These are phyloP conservation scores for Strobilomyces echinocephalus DNA, from an alignment of 768 basidiomycete genomes.

Conservation along the genomic window DNA sequence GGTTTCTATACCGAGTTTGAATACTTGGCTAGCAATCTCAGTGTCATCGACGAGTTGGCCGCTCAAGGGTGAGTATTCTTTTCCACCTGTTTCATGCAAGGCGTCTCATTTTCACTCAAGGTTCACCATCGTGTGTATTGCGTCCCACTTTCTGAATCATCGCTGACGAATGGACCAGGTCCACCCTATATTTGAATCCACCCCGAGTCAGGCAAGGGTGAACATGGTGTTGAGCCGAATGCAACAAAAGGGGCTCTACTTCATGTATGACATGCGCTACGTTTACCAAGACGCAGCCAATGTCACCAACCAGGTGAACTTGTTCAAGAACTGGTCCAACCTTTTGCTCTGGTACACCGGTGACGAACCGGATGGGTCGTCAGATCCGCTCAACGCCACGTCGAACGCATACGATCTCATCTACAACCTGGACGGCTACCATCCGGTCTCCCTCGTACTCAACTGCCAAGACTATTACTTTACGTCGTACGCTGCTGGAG, in stretches of 20 bases:
- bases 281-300: conserved; percentile 57
- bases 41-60: conserved; percentile 30
- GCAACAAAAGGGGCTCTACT: conserved; percentile 57
- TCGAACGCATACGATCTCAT: conserved; percentile 51
- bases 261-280: conserved; percentile 82
- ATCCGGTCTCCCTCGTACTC: conserved; percentile 59
- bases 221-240: conserved; percentile 56
- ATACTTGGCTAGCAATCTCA: conserved; percentile 14
- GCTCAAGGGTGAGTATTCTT: conserved; percentile 22
- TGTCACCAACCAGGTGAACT: conserved; percentile 62
- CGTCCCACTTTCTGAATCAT: background rate
- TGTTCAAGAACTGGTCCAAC: conserved; percentile 61
- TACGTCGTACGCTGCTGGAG: conserved; percentile 50
- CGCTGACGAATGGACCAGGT: conserved; percentile 35
- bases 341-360: conserved; percentile 69
- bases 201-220: conserved; percentile 44
- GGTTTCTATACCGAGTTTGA: conserved; percentile 44
- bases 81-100: background rate
- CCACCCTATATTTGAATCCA: conserved; percentile 66
- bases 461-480: conserved; percentile 68
- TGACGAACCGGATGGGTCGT: conserved; percentile 69
- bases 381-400: conserved; percentile 58
- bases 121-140: conserved; percentile 28
- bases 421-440: conserved; percentile 59
- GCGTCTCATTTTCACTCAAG: conserved; percentile 1